Percentiles rank a stretch among this genome's conserved stretches.
Evolutionary conservation across 129 eudicot species (phyloP).

Genomic region (Calendula officinalis): DNA sequence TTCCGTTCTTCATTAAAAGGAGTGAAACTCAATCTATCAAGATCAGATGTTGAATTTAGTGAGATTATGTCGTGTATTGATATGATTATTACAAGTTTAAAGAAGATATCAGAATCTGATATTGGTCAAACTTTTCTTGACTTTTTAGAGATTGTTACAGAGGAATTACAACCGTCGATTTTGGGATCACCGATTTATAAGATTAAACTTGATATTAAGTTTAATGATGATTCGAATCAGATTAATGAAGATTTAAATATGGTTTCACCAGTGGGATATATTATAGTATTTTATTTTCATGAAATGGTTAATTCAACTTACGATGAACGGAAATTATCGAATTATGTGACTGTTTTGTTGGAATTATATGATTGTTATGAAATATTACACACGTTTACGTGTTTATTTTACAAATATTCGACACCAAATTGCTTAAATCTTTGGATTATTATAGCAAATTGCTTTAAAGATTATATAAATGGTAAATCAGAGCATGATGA

Average conservation of each 20-base stretch:
- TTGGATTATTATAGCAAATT: constrained; percentile 60
- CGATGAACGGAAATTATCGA: constrained; percentile 34
- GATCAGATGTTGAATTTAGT: constrained; percentile 41
- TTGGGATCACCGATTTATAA: constrained; percentile 78
- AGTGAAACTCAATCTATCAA: constrained; percentile 36
- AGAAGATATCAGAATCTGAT: constrained; percentile 38
- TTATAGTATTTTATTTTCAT: constrained; percentile 44
- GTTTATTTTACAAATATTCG: constrained; percentile 38
- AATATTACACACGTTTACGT: constrained; percentile 40
- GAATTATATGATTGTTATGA: constrained; percentile 44
- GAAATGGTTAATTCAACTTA: constrained; percentile 25
- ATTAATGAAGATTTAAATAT: constrained; percentile 26
- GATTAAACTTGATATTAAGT: constrained; percentile 42
- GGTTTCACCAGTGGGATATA: constrained; percentile 56
- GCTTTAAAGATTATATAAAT: constrained; percentile 43
- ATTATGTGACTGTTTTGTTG: constrained; percentile 40
- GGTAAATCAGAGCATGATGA: constrained; percentile 35
- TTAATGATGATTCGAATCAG: constrained; percentile 24
- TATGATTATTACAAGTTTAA: constrained; percentile 40
- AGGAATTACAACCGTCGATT: constrained; percentile 53
- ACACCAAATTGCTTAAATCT: constrained; percentile 29
- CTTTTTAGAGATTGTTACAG: constrained; percentile 40
- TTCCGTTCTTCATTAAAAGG: constrained; percentile 54
- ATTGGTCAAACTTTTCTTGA: constrained; percentile 37
- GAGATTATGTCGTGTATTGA: constrained; percentile 48